Conservation (phyloP, 352 stramenopile genomes). For the Pythium pectinolyticum region DNA sequence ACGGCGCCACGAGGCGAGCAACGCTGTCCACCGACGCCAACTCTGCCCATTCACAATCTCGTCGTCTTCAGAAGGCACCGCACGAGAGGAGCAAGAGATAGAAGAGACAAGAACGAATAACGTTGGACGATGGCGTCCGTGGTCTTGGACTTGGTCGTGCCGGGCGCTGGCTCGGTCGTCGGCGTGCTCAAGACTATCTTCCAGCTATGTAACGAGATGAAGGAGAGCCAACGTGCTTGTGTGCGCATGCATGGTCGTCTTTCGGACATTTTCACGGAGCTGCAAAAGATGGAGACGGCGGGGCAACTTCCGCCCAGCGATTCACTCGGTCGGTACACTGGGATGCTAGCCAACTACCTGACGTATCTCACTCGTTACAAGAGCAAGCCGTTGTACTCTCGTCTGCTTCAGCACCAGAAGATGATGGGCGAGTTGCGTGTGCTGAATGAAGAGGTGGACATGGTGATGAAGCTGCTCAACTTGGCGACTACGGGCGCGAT, state of each 20-base stretch:
- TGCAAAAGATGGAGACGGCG: background rate
- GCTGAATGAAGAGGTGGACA: constrained; percentile 37
- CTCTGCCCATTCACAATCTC: too few species aligned
- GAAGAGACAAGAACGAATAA: too few species aligned
- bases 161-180: background rate
- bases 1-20: too few species aligned
- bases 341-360: background rate
- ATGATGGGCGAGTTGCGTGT: constrained; percentile 31
- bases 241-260: background rate
- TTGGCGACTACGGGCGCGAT: constrained; percentile 29
- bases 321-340: background rate
- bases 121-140: background rate
- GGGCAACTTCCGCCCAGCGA: background rate
- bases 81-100: too few species aligned
- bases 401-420: constrained; percentile 4
- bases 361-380: constrained; percentile 7
- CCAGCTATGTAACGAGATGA: background rate
- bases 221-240: background rate
- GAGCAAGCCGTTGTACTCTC: background rate
- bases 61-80: too few species aligned
- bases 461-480: constrained; percentile 38
- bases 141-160: background rate
- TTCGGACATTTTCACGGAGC: background rate
- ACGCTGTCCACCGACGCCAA: too few species aligned
- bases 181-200: background rate